Evolutionary conservation across 352 stramenopile species (phyloP).

Genomic region (Phytophthora sp.): DNA sequence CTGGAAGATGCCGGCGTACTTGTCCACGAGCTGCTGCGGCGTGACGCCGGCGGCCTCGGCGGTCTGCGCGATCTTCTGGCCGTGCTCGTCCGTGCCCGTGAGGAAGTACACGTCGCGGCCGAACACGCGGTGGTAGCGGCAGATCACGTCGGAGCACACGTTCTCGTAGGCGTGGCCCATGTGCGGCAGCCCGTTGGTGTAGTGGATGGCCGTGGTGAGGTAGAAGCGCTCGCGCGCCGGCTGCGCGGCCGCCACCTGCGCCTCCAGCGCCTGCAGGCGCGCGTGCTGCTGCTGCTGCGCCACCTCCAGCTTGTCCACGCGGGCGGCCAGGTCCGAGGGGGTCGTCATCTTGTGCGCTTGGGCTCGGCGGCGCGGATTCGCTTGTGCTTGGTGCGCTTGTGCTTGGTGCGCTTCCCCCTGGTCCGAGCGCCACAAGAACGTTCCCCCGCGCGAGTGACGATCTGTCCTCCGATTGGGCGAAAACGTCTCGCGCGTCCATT

Average conservation of each 20-base stretch:
- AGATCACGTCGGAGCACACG: conserved; percentile 96
- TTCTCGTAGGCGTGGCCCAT: conserved; percentile 99
- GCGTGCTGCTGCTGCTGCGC: conserved; percentile 51
- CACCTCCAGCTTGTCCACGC: conserved; percentile 53
- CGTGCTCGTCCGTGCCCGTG: conserved; percentile 97
- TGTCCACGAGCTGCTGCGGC: conserved; percentile 97
- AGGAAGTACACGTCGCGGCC: conserved; percentile 88
- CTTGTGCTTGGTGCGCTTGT: conserved; percentile 26
- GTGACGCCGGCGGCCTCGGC: conserved; percentile 91
- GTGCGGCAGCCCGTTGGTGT: conserved; percentile 97
- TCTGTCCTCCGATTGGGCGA: background rate
- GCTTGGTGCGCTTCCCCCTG: conserved; percentile 9
- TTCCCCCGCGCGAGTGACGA: background rate
- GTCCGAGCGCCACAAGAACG: conserved; percentile 24
- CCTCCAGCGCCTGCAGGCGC: conserved; percentile 34
- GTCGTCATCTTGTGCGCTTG: conserved; percentile 29
- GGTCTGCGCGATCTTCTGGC: conserved; percentile 99
- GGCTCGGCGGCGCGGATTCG: conserved; percentile 17
- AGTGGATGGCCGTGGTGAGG: conserved; percentile 99
- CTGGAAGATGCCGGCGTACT: conserved; percentile 91
- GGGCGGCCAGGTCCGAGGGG: conserved; percentile 38
- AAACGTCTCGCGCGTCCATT: background rate
- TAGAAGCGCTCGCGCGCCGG: conserved; percentile 90
- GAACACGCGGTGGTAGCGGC: conserved; percentile 93
- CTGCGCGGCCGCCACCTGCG: conserved; percentile 45